Conservation (phyloP, 345 rosid genomes). For the Murraya paniculata region DNA sequence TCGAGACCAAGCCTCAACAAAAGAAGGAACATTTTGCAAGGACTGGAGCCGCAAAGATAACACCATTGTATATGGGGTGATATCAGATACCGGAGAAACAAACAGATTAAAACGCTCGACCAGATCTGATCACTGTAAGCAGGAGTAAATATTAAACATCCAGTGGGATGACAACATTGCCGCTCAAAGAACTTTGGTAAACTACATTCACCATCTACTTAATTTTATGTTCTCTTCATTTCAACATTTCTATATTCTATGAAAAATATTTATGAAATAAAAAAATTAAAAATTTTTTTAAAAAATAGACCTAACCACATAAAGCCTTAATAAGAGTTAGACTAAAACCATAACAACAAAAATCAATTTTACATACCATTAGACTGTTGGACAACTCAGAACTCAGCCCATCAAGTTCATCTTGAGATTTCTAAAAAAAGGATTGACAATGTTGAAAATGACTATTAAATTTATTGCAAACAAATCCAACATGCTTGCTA, state of each 20-base stretch:
- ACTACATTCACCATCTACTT: not conserved
- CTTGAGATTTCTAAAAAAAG: slow-evolving; percentile 31
- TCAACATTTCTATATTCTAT: not conserved
- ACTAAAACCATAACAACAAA: not conserved
- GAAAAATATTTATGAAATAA: too few species aligned
- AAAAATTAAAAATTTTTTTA: too few species aligned
- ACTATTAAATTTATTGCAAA: slow-evolving; percentile 60
- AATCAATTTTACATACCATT: slow-evolving; percentile 40
- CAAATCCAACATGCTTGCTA: slow-evolving; percentile 42
- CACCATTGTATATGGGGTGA: slow-evolving; percentile 46
- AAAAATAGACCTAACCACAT: not conserved
- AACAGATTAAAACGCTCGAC: slow-evolving; percentile 45
- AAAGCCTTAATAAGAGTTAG: not conserved
- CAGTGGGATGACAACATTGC: not conserved
- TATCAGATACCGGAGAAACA: slow-evolving; percentile 47
- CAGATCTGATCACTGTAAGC: slow-evolving; percentile 51
- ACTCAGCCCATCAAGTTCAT: slow-evolving; percentile 30
- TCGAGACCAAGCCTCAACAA: slow-evolving; percentile 65
- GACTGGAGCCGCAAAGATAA: slow-evolving; percentile 62
- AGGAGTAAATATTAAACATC: slow-evolving; percentile 11
- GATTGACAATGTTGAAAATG: slow-evolving; percentile 49
- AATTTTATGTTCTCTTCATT: not conserved
- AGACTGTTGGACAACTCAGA: slow-evolving; percentile 28
- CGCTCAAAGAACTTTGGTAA: not conserved
- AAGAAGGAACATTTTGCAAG: slow-evolving; percentile 60